Conservation (phyloP, 805 yeast species). For the Kuraishia piskuri region DNA sequence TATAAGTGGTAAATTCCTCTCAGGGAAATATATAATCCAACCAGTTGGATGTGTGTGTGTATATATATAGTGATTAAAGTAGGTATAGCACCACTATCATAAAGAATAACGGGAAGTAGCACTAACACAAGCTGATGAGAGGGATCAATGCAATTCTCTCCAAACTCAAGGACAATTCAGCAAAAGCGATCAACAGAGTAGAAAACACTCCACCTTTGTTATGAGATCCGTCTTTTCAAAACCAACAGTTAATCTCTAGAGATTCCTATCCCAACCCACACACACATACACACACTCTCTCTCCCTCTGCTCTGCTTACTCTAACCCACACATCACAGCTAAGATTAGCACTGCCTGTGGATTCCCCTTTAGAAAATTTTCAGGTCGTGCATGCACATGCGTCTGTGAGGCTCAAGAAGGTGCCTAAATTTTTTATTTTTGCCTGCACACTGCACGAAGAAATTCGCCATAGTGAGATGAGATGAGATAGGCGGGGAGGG, state of each 20-base stretch:
- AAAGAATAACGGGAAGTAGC: too few relatives aligned
- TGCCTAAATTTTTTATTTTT: not conserved
- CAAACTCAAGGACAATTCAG: too few relatives aligned
- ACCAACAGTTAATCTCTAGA: not conserved
- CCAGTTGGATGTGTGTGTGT: too few relatives aligned
- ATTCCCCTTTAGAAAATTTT: not conserved
- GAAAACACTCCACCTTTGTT: too few relatives aligned
- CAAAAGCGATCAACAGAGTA: too few relatives aligned
- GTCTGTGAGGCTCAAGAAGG: not conserved
- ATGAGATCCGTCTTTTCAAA: too few relatives aligned
- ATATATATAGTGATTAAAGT: too few relatives aligned
- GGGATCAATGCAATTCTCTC: too few relatives aligned
- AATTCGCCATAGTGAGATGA: not conserved
- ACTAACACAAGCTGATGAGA: too few relatives aligned
- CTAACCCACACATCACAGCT: not conserved
- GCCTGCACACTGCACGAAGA: not conserved
- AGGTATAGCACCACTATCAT: too few relatives aligned
- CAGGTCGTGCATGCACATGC: not conserved
- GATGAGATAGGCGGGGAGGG: not conserved
- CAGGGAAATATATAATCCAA: too few relatives aligned
- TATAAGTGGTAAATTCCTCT: too few relatives aligned
- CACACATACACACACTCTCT: not conserved
- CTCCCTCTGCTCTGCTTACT: not conserved
- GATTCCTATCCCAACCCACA: not conserved
- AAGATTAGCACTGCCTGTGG: not conserved